These are phyloP conservation scores for Capronia coronata DNA, from an alignment of 2,329 filamentous ascomycete genomes.

Conservation along the genomic window DNA sequence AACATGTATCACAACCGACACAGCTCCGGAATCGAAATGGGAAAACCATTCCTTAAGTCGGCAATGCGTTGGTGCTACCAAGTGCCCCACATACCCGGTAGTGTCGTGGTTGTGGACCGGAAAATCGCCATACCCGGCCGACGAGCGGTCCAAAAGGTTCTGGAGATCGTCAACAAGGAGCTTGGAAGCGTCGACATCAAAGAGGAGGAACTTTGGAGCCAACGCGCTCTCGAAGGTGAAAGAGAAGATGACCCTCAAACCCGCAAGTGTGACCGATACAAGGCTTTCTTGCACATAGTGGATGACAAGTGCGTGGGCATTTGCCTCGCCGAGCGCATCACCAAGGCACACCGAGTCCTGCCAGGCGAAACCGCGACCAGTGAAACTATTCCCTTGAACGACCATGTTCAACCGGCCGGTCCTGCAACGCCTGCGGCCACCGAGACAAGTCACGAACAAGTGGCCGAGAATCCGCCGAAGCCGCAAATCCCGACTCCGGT, in stretches of 20 bases:
- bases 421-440: constrained; percentile 13
- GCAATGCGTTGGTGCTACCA: constrained; percentile 49
- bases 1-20: constrained; percentile 59
- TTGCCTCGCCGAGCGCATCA: constrained; percentile 56
- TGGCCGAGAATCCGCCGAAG: constrained; percentile 5
- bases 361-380: constrained; percentile 17
- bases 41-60: constrained; percentile 51
- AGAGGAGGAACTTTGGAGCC: constrained; percentile 53
- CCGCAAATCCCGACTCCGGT: constrained; percentile 21
- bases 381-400: constrained; percentile 17
- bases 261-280: constrained; percentile 45
- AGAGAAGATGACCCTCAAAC: constrained; percentile 31
- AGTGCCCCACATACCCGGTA: constrained; percentile 44
- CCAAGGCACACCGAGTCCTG: constrained; percentile 47
- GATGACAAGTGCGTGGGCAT: constrained; percentile 57
- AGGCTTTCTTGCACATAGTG: constrained; percentile 56
- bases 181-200: constrained; percentile 55
- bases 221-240: constrained; percentile 34
- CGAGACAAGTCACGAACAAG: constrained; percentile 22
- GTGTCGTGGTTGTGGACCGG: constrained; percentile 53
- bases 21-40: constrained; percentile 54
- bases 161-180: constrained; percentile 58
- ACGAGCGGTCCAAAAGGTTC: constrained; percentile 49
- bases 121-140: constrained; percentile 48
- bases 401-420: constrained; percentile 9